A percentile compares a stretch with the other conserved stretches of the same genome.
These are phyloP conservation scores for Hyphopichia buzzinii DNA, from an alignment of 1,139 yeast species.

Conservation along the genomic window DNA sequence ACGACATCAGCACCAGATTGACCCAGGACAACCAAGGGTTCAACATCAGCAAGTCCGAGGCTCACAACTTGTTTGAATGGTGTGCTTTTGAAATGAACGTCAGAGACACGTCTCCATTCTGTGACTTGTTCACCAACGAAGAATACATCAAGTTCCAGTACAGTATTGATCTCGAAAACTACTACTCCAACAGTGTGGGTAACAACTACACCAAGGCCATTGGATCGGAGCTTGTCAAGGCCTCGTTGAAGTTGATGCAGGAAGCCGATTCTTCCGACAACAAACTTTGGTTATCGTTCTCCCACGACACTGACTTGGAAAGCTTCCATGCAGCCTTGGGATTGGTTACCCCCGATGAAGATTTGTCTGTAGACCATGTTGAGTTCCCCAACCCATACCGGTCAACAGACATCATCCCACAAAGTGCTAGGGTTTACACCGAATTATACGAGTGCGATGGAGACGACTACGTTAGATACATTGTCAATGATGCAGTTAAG, in stretches of 20 bases:
- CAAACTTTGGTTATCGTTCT: constrained; percentile 48
- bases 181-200: constrained; percentile 48
- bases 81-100: constrained; percentile 52
- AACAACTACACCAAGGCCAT: constrained; percentile 35
- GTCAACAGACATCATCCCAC: constrained; percentile 51
- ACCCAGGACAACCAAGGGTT: constrained; percentile 27
- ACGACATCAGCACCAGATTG: constrained; percentile 14
- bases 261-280: constrained; percentile 14
- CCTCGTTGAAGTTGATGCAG: constrained; percentile 39
- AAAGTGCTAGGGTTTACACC: constrained; percentile 52
- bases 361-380: constrained; percentile 23
- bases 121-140: constrained; percentile 43
- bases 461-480: constrained; percentile 41
- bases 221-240: constrained; percentile 47
- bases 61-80: constrained; percentile 31
- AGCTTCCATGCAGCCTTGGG: constrained; percentile 53
- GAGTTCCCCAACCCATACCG: constrained; percentile 44
- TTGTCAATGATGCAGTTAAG: constrained; percentile 56
- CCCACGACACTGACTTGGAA: constrained; percentile 60
- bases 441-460: constrained; percentile 46
- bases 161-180: constrained; percentile 35
- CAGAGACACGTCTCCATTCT: constrained; percentile 41
- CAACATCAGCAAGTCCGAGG: constrained; percentile 34
- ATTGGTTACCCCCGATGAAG: constrained; percentile 30
- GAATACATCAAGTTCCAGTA: constrained; percentile 45